These are phyloP conservation scores for Gymnopilus junonius DNA, from an alignment of 768 basidiomycete genomes.

Conservation along the genomic window DNA sequence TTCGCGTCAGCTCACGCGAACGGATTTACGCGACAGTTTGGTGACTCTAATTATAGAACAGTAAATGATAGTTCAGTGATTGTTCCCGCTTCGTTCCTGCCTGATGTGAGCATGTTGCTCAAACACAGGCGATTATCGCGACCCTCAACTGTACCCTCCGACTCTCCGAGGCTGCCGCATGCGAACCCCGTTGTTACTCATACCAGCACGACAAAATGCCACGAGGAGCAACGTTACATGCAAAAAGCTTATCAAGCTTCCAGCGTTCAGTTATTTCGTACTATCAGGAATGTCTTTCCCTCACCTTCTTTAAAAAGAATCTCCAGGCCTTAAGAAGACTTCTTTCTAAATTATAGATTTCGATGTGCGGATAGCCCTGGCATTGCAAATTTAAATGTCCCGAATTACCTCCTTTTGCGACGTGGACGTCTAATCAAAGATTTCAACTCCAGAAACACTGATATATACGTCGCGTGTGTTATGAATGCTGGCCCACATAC, in stretches of 20 bases:
- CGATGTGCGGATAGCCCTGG: not conserved
- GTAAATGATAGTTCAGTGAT: not conserved
- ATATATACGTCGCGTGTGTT: conserved; percentile 9
- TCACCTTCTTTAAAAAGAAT: conserved; percentile 6
- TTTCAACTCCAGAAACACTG: conserved; percentile 13
- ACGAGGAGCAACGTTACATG: conserved; percentile 17
- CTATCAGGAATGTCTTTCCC: conserved; percentile 1
- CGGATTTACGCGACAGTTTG: not conserved
- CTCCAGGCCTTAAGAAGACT: not conserved
- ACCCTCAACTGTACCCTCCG: not conserved
- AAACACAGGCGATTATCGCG: not conserved
- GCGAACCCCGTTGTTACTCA: not conserved
- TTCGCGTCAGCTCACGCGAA: not conserved
- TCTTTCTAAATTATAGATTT: not conserved
- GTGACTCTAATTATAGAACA: not conserved
- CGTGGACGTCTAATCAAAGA: conserved; percentile 23
- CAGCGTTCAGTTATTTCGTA: not conserved
- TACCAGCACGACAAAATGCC: conserved; percentile 12
- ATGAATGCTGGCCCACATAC: conserved; percentile 17
- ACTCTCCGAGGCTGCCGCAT: not conserved
- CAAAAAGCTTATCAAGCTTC: conserved; percentile 4
- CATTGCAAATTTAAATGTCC: conserved; percentile 1
- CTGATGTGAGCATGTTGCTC: not conserved
- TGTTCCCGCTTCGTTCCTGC: not conserved
- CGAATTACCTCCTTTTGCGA: conserved; percentile 24